phyloP scores from a whole-genome alignment of 306 rosid genomes.

The Styphnolobium japonicum region DNA sequence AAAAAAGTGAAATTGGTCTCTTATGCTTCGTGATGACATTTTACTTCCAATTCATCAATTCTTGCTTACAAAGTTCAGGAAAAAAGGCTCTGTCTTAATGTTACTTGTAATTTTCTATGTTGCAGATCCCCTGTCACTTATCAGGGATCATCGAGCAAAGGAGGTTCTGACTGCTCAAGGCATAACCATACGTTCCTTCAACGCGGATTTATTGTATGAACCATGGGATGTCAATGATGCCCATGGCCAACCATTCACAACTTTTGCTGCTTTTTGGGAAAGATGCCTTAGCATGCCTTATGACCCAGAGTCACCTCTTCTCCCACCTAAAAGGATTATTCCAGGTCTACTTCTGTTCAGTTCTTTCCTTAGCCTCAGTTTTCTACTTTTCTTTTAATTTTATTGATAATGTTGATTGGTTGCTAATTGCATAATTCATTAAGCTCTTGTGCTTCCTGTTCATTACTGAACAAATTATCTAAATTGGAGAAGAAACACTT shows the following conservation, averaged over 20 bases:
- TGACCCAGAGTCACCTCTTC: slow-evolving; percentile 90
- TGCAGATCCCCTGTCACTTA: slow-evolving; percentile 80
- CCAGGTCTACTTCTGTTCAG: slow-evolving; percentile 53
- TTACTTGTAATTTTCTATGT: slow-evolving; percentile 16
- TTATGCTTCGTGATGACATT: not conserved
- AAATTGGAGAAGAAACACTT: not conserved
- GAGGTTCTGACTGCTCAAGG: slow-evolving; percentile 73
- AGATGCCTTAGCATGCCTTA: slow-evolving; percentile 89
- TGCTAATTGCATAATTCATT: not conserved
- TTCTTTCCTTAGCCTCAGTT: not conserved
- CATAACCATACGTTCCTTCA: slow-evolving; percentile 70
- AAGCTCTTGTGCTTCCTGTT: not conserved
- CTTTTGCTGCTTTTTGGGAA: slow-evolving; percentile 78
- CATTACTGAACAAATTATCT: slow-evolving; percentile 1
- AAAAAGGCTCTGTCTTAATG: not conserved
- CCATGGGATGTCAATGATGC: slow-evolving; percentile 92
- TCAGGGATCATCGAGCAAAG: slow-evolving; percentile 76
- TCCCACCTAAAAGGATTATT: slow-evolving; percentile 79
- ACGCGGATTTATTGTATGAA: slow-evolving; percentile 85
- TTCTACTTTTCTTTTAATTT: not conserved
- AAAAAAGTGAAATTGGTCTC: no score
- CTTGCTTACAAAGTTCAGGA: not conserved
- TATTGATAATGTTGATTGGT: not conserved
- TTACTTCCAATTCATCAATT: not conserved
- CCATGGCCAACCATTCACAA: slow-evolving; percentile 69